Evolutionary conservation across 495 filamentous ascomycete species (phyloP).

Genomic region (Penicillium lividum): DNA sequence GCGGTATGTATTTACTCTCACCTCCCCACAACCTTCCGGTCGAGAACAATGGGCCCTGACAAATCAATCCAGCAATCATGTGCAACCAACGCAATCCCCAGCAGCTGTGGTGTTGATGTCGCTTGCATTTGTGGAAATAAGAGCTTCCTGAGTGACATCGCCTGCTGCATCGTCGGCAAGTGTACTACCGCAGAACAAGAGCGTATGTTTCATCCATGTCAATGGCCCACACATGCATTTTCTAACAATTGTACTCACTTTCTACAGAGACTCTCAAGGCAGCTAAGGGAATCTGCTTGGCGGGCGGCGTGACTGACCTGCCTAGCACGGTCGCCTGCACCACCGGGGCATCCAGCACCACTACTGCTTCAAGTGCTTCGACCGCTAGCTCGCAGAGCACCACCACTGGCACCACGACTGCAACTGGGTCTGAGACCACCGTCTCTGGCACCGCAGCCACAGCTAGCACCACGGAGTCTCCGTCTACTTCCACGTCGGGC

Average conservation of each 20-base stretch:
- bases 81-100: conserved; percentile 47
- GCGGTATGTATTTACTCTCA: conserved; percentile 29
- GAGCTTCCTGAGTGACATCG: conserved; percentile 59
- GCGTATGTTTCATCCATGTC: conserved; percentile 40
- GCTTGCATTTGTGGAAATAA: conserved; percentile 67
- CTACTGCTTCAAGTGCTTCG: conserved; percentile 21
- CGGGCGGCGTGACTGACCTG: conserved; percentile 42
- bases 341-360: conserved; percentile 7
- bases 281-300: conserved; percentile 50
- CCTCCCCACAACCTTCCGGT: too few species aligned
- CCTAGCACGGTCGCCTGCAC: conserved; percentile 39
- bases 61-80: conserved; percentile 50
- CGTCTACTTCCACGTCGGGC: conserved; percentile 13
- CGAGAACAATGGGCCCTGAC: background rate
- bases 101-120: conserved; percentile 58
- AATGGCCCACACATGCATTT: background rate
- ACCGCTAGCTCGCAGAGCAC: conserved; percentile 8
- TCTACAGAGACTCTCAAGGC: conserved; percentile 48
- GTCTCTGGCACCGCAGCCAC: conserved; percentile 11
- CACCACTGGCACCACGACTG: conserved; percentile 21
- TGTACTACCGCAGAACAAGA: conserved; percentile 60
- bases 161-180: conserved; percentile 62
- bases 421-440: conserved; percentile 10
- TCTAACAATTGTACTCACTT: background rate
- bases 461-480: conserved; percentile 7